These are phyloP conservation scores for Cardamine occulta DNA, from an alignment of 345 rosid genomes.

Conservation along the genomic window DNA sequence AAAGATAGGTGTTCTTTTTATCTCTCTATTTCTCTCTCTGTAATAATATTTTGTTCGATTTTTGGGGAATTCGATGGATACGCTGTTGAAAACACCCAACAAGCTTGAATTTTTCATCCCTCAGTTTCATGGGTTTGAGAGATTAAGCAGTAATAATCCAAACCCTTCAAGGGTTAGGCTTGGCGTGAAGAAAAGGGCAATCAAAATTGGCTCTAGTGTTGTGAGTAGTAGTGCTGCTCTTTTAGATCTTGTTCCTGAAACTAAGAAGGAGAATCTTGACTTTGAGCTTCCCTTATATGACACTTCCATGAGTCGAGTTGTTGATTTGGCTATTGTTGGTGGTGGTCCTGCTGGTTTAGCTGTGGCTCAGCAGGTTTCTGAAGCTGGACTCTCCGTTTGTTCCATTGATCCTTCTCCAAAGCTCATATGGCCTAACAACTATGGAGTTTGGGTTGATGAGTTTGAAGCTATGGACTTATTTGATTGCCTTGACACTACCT, in stretches of 20 bases:
- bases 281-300: conserved; percentile 86
- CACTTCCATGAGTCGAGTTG: conserved; percentile 58
- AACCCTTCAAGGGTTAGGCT: conserved; percentile 55
- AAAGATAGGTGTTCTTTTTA: conserved; percentile 7
- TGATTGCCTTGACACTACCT: conserved; percentile 92
- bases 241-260: conserved; percentile 88
- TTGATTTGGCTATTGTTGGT: conserved; percentile 93
- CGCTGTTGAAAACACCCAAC: conserved; percentile 70
- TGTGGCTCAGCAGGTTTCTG: conserved; percentile 92
- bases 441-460: conserved; percentile 99
- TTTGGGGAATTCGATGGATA: conserved; percentile 60
- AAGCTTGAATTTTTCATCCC: conserved; percentile 64
- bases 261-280: conserved; percentile 85
- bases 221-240: conserved; percentile 53
- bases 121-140: conserved; percentile 65
- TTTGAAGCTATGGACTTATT: conserved; percentile 97
- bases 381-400: conserved; percentile 91
- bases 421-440: conserved; percentile 97
- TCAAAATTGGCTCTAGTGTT: conserved; percentile 35
- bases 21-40: background rate
- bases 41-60: background rate
- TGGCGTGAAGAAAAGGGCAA: conserved; percentile 48
- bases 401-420: conserved; percentile 87
- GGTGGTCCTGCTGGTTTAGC: conserved; percentile 99
- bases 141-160: conserved; percentile 42